A percentile compares a stretch with the other conserved stretches of the same genome.
phyloP scores from a whole-genome alignment of 805 yeast species.

The Ogataea neopini region DNA sequence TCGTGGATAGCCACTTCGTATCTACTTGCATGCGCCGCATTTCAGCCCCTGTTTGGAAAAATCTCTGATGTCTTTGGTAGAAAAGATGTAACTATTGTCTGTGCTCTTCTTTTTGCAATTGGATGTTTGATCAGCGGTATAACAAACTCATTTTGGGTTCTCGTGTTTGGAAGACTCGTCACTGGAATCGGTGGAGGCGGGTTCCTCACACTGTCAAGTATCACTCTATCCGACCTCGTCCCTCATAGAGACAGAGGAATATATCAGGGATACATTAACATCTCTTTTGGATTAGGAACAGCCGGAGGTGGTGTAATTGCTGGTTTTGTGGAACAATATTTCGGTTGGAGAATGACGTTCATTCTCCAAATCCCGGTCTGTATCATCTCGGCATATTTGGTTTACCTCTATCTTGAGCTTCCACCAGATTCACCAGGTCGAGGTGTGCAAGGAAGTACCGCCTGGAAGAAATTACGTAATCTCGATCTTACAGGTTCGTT shows the following conservation, averaged over 20 bases:
- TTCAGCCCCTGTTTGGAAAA: constrained; percentile 57
- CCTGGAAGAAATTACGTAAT: constrained; percentile 50
- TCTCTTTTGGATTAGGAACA: constrained; percentile 76
- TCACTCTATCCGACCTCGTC: constrained; percentile 74
- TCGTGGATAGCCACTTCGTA: constrained; percentile 47
- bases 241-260: constrained; percentile 76
- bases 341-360: constrained; percentile 72
- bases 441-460: constrained; percentile 49
- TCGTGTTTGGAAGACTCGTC: constrained; percentile 61
- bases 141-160: constrained; percentile 41
- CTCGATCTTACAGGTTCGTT: constrained; percentile 70
- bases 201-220: constrained; percentile 70
- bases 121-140: constrained; percentile 47
- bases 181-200: constrained; percentile 66
- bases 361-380: constrained; percentile 54
- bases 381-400: constrained; percentile 40
- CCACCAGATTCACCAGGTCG: constrained; percentile 52
- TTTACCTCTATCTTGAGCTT: constrained; percentile 39
- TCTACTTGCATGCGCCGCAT: constrained; percentile 45
- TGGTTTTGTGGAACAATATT: constrained; percentile 51
- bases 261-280: constrained; percentile 80
- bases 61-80: constrained; percentile 57
- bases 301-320: constrained; percentile 69
- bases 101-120: constrained; percentile 35
- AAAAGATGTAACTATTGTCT: constrained; percentile 37